Base-by-base conservation (phyloP, 305 asterid genomes). In the Petunia hybrid region DNA sequence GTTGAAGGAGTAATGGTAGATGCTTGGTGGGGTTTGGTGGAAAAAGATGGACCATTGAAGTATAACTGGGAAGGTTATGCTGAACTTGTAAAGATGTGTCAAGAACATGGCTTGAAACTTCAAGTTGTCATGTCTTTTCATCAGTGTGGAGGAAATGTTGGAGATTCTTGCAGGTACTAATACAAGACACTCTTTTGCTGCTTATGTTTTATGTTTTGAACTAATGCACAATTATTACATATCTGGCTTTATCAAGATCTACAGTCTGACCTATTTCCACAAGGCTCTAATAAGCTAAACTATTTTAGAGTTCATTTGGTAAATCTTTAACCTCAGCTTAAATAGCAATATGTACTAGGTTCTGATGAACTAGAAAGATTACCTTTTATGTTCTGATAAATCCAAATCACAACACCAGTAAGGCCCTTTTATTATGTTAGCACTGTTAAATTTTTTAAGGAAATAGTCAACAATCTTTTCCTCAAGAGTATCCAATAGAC, bases 1-100 rank as follows among this genome's bases (percentile, higher is more conserved):
- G 91, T 87, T 41, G 97, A 94, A 85, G 99, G 98, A n/a, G 93
- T 95, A 3, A 94, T 94, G 99, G 98, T 95, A 12, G 99, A 95
- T 77, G 97, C 86, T 1, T 94, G 99, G 98, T 94, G 99, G 99
- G 98, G 97, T 40, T 85, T 95, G 83, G 98, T 94, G 0, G 99
- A 95, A 91, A 95, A 93, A 85, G 98, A 92, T 81, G 97, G 97
- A 43, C 99, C 99, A 0, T 56, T 81, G 82, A 91, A 84, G 45
- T 95, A 95, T 86, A 94, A 94, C 36, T 95, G 99, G 99, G 97
- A 94, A 88, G 99, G 98, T 10, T 95, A 92, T 85, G 92, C 83
- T 60, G 98, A 94, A 81, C 97, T 95, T 73, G 79, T 95, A 7
- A 91, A 91, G 64, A 89, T 92, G 98, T 92, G 91, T 10, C 86